phyloP scores from a whole-genome alignment of 805 yeast genomes.

The Barnettozyma wickerhamii region DNA sequence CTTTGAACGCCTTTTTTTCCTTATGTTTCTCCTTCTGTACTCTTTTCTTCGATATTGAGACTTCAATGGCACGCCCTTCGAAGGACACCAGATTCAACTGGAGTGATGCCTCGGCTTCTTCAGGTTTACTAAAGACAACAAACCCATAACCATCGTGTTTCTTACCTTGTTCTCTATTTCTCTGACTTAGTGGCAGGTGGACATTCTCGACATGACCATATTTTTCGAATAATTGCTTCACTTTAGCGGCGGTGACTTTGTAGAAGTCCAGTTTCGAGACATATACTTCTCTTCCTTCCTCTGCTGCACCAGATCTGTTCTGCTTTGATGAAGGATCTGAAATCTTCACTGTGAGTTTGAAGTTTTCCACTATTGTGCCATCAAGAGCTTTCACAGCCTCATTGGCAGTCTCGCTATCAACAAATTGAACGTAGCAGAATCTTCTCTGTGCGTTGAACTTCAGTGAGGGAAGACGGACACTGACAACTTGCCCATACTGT shows the following conservation, averaged over 20 bases:
- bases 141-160: constrained; percentile 65
- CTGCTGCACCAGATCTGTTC: constrained; percentile 40
- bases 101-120: constrained; percentile 46
- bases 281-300: constrained; percentile 54
- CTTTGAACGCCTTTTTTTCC: constrained; percentile 20
- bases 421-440: constrained; percentile 69
- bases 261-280: constrained; percentile 49
- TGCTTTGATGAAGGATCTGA: constrained; percentile 52
- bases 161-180: constrained; percentile 19
- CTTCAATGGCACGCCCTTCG: constrained; percentile 44
- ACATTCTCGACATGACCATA: constrained; percentile 53
- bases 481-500: constrained; percentile 36
- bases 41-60: constrained; percentile 42
- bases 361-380: constrained; percentile 34
- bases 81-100: constrained; percentile 37
- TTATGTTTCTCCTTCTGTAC: constrained; percentile 30
- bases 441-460: constrained; percentile 51
- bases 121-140: constrained; percentile 40
- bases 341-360: constrained; percentile 48
- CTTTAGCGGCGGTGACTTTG: constrained; percentile 32
- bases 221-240: constrained; percentile 39
- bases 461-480: constrained; percentile 63
- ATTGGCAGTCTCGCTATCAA: constrained; percentile 37
- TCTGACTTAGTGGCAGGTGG: constrained; percentile 39
- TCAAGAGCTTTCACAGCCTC: constrained; percentile 39